Evolutionary conservation across 257 asterid genomes (phyloP).

Genomic region (Osmanthus fragrans): DNA sequence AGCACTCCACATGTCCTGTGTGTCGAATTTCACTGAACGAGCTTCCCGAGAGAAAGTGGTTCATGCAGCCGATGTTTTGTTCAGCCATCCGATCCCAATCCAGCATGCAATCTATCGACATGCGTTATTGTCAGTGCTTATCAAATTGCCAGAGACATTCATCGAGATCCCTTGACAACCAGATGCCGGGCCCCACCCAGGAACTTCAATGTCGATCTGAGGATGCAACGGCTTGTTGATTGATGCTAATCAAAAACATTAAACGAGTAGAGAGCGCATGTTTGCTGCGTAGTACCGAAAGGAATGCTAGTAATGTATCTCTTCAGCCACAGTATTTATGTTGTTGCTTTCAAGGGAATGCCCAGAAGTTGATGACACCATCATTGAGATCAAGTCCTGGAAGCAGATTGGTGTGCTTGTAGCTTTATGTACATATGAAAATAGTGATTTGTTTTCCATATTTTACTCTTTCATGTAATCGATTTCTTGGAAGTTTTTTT

Average conservation of each 20-base stretch:
- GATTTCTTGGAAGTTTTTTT: too few species aligned
- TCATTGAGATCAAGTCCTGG: neutral
- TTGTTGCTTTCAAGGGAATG: neutral
- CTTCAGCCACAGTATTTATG: neutral
- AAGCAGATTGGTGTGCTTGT: slow-evolving; percentile 5
- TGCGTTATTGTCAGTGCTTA: slow-evolving; percentile 40
- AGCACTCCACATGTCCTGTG: slow-evolving; percentile 80
- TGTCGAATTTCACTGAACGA: slow-evolving; percentile 78
- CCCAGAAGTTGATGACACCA: neutral
- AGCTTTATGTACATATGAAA: slow-evolving; percentile 29
- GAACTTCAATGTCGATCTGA: slow-evolving; percentile 28
- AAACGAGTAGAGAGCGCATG: slow-evolving; percentile 44
- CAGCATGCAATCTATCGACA: slow-evolving; percentile 33
- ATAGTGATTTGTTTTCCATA: neutral
- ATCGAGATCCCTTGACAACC: slow-evolving; percentile 33
- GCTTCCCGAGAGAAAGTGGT: slow-evolving; percentile 52
- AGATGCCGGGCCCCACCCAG: slow-evolving; percentile 22
- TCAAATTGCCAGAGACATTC: slow-evolving; percentile 37
- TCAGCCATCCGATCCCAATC: slow-evolving; percentile 59
- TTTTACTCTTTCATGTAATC: too few species aligned
- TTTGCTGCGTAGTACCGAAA: neutral
- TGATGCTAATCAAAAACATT: slow-evolving; percentile 9
- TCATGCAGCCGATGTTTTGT: slow-evolving; percentile 71
- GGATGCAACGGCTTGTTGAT: slow-evolving; percentile 23
- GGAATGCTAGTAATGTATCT: neutral